Evolutionary conservation across 2,329 filamentous ascomycete genomes (phyloP), one percentile per base, ranked within the genome.

Genomic region (Beauveria brongniartii): DNA sequence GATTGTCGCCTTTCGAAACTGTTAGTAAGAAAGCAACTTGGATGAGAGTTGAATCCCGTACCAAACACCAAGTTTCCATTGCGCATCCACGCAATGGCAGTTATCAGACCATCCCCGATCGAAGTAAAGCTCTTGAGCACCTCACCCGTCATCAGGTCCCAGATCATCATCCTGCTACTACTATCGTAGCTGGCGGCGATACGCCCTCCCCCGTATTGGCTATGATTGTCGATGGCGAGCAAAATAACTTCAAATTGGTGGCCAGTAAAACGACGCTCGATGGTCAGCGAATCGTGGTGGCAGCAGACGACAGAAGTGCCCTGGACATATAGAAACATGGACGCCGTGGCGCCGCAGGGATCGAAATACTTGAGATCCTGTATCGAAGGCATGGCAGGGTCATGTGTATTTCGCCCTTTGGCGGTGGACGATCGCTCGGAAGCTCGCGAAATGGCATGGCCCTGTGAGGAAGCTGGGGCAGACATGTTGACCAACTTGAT

Each of bases 51-150:
- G 6, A 16, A 12, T n/a, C 5, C 34, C 86, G 74, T 80, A 97
- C 93, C 94, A 79, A 97, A 97, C 43, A 91, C 93, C 66, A 99
- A 88, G 75, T 96, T 96, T 59, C 94, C 94, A 75, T 97, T 97
- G 50, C 88, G 84, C 92, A 99, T 97, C 91, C 94, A 99, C 14
- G 90, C 82, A 24, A 61, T 34, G 43, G 92, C 93, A 34, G 91
- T 88, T 24, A 87, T 87, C 64, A 97, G 82, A 66, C 90, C 85
- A 69, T 96, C 91, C 2, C 44, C 20, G 70, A 96, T 97, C 0
- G 92, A 94, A 26, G 88, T 87, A 76, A 97, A 97, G n/a, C 92
- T 84, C 44, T 93, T 87, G 62, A 97, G 83, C 74, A 97, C 92
- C 63, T 92, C 87, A 54, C 94, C 94, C 0, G 91, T 95, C 77